Evolutionary conservation across 768 basidiomycete genomes (phyloP).

Genomic region (Amanita pseudoporphyria): DNA sequence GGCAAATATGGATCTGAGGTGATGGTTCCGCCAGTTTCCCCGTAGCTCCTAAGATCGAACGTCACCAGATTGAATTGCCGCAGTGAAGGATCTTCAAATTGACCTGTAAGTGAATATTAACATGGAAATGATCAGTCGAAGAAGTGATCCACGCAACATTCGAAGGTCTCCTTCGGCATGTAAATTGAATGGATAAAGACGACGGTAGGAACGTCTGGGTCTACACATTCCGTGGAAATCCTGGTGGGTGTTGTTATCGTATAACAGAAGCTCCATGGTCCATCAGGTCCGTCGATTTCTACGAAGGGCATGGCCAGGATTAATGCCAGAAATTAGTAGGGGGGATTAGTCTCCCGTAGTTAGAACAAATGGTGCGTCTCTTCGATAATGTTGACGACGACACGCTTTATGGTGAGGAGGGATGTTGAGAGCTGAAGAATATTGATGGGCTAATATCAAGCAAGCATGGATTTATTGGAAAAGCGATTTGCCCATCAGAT

Average conservation of each 20-base stretch:
- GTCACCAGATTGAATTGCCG: conserved; percentile 29
- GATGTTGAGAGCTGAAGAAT: too few relatives aligned
- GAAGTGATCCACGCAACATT: conserved; percentile 19
- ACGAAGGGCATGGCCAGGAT: conserved; percentile 20
- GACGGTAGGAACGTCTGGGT: conserved; percentile 24
- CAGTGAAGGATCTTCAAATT: conserved; percentile 25
- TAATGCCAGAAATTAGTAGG: too few relatives aligned
- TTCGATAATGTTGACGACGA: too few relatives aligned
- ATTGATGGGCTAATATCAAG: too few relatives aligned
- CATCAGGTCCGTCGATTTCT: conserved; percentile 19
- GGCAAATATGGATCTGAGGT: conserved; percentile 19
- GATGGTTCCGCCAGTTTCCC: conserved; percentile 21
- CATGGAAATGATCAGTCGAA: neutral
- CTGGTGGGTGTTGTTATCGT: conserved; percentile 27
- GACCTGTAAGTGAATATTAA: conserved; percentile 15
- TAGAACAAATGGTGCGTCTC: too few relatives aligned
- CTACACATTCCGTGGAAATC: conserved; percentile 19
- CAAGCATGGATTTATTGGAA: too few relatives aligned
- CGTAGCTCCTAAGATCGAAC: conserved; percentile 26
- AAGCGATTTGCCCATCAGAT: too few relatives aligned
- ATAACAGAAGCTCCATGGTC: conserved; percentile 22
- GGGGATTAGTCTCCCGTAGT: too few relatives aligned
- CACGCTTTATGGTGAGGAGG: too few relatives aligned
- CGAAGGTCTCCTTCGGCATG: conserved; percentile 22
- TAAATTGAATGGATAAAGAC: conserved; percentile 29